Percentiles rank a stretch among this genome's conserved stretches.
These are phyloP conservation scores for Tulasnella sp. DNA, from an alignment of 768 basidiomycete species.

Conservation along the genomic window DNA sequence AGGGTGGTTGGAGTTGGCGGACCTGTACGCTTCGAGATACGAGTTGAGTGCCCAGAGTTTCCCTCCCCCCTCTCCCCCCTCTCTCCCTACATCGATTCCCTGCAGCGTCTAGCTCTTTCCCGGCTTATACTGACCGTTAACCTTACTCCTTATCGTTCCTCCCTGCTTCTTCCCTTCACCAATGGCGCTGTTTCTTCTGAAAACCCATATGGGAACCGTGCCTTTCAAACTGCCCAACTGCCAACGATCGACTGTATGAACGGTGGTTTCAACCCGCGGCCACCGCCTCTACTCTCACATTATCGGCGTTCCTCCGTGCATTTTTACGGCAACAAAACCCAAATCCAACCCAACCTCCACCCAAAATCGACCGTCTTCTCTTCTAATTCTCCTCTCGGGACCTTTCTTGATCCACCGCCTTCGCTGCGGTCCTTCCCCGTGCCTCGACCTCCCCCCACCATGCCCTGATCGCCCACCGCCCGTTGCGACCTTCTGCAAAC, in stretches of 20 bases:
- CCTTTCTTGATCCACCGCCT: neutral
- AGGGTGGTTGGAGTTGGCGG: constrained; percentile 82
- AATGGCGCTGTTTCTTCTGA: neutral
- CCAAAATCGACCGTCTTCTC: neutral
- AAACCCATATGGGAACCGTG: too few relatives aligned
- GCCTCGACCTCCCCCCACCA: neutral
- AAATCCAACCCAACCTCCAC: neutral
- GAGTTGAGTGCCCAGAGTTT: constrained; percentile 49
- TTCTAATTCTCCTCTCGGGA: neutral
- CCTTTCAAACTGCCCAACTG: too few relatives aligned
- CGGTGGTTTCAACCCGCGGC: neutral
- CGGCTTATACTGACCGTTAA: neutral
- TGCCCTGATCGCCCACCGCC: neutral
- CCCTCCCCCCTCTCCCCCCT: too few relatives aligned
- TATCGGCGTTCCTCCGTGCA: neutral
- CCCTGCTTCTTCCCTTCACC: neutral
- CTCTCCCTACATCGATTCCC: too few relatives aligned
- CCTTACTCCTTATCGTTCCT: neutral
- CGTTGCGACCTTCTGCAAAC: neutral
- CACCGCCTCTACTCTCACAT: neutral
- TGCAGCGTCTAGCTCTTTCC: neutral
- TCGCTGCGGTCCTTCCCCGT: neutral
- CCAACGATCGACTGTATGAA: too few relatives aligned
- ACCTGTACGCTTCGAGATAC: constrained; percentile 68
- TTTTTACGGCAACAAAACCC: neutral